Evolutionary conservation across 257 asterid species (phyloP), one percentile per base, ranked within the genome.

Genomic region (Solanum sitiens): DNA sequence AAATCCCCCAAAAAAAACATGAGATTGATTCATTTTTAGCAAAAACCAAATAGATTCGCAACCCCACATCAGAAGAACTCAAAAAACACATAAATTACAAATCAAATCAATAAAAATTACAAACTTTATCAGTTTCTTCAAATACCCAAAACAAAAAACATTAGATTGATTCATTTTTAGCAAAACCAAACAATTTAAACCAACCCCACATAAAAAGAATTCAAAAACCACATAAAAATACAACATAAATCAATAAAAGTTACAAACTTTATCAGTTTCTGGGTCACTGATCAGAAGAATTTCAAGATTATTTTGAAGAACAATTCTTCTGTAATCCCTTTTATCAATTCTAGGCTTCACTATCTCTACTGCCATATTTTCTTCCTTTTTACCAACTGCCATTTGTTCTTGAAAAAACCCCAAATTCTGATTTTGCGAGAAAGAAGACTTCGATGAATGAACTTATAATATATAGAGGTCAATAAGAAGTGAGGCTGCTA

Each of bases 271-370:
- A 89, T 97, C 99, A 45, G 98, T 97, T 83, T 95, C 98, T n/a
- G 98, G 93, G 88, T 97, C 99, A 93, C 98, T 94, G 86, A 97
- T 95, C 90, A 97, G 94, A 80, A 97, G 96, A 68, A 94, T 97
- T 93, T 95, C 87, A 83, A 97, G 96, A 87, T 93, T 90, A 82
- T 96, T 97, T 79, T 88, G 92, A 88, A 97, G 93, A 89, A 97
- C 93, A 59, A 95, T 89, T 91, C 98, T 95, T 72, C 95, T 89
- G 68, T 97, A 96, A 77, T 92, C 97, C 87, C 99, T 91, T 61
- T 91, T 93, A 77, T 97, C 99, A 75, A 91, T 95, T 8, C 95
- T 93, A 82, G 99, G 99, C 94, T 95, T 96, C 89, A 95, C 83
- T 76, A 96, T 97, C 92, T 92, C 96, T 45, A 84, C 82, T 40